phyloP scores from a whole-genome alignment of 768 basidiomycete genomes.

The Peribolospora baueri region DNA sequence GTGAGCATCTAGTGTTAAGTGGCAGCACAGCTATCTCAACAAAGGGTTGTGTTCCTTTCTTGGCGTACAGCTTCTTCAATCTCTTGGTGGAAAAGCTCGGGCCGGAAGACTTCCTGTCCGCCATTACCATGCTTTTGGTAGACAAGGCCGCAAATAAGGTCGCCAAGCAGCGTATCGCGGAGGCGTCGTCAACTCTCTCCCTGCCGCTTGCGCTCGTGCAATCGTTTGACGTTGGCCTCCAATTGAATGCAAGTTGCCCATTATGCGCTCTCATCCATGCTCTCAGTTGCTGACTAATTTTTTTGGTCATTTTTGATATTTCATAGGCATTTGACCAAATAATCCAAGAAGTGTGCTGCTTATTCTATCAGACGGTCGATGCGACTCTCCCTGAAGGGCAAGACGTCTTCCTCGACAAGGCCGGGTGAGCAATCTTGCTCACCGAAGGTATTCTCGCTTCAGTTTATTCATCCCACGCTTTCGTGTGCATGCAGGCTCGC shows the following conservation, averaged over 20 bases:
- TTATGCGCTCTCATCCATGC: background rate
- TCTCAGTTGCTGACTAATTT: too few relatives aligned
- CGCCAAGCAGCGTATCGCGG: slow-evolving; percentile 33
- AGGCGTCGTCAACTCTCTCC: slow-evolving; percentile 34
- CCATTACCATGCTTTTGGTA: slow-evolving; percentile 58
- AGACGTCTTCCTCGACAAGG: slow-evolving; percentile 15
- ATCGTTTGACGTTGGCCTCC: slow-evolving; percentile 12
- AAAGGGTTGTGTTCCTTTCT: background rate
- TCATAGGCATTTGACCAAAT: slow-evolving; percentile 37
- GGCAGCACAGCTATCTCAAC: background rate
- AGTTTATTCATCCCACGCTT: too few relatives aligned
- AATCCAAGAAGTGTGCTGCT: slow-evolving; percentile 32
- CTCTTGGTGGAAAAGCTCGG: slow-evolving; percentile 69
- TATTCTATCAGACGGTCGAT: background rate
- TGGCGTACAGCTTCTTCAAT: slow-evolving; percentile 45
- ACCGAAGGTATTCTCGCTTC: too few relatives aligned
- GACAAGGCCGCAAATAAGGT: slow-evolving; percentile 51
- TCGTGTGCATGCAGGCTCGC: too few relatives aligned
- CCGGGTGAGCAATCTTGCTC: too few relatives aligned
- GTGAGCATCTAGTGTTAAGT: too few relatives aligned
- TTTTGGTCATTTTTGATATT: background rate
- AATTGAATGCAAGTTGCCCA: slow-evolving; percentile 8
- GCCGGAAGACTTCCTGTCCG: slow-evolving; percentile 50
- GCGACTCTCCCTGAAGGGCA: slow-evolving; percentile 25
- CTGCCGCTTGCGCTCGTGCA: slow-evolving; percentile 36